phyloP scores from a whole-genome alignment of 177 flowering plant species.

The Vitis hybrid region DNA sequence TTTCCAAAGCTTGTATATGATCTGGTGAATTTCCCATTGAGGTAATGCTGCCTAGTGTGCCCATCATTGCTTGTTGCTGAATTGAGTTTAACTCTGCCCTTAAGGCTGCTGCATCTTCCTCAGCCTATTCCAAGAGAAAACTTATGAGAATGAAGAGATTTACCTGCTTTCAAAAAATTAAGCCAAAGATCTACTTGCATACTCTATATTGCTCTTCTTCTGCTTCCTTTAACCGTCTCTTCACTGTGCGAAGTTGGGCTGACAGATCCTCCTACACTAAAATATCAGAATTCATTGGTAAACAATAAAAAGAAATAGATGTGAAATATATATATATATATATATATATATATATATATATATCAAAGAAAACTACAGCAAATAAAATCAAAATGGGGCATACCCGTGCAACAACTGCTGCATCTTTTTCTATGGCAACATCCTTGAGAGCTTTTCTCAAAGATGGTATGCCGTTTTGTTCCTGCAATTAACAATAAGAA shows the following conservation, averaged over 20 bases:
- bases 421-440: conserved; percentile 96
- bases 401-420: conserved; percentile 91
- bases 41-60: conserved; percentile 35
- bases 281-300: conserved; percentile 17
- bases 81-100: conserved; percentile 84
- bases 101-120: conserved; percentile 88
- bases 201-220: conserved; percentile 98
- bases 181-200: conserved; percentile 20
- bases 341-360: neutral
- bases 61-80: conserved; percentile 72
- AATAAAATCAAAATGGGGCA: neutral
- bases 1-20: conserved; percentile 61
- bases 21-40: conserved; percentile 52
- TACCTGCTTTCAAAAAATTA: neutral
- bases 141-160: conserved; percentile 13
- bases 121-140: conserved; percentile 58
- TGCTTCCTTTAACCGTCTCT: conserved; percentile 85
- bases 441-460: conserved; percentile 90
- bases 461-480: conserved; percentile 67
- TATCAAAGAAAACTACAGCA: neutral
- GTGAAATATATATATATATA: neutral
- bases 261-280: conserved; percentile 89
- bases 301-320: conserved; percentile 7
- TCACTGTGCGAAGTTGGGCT: conserved; percentile 78
- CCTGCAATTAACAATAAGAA: conserved; percentile 40